phyloP scores from a whole-genome alignment of 2,329 filamentous ascomycete species.

The Neofusicoccum laricinum region DNA sequence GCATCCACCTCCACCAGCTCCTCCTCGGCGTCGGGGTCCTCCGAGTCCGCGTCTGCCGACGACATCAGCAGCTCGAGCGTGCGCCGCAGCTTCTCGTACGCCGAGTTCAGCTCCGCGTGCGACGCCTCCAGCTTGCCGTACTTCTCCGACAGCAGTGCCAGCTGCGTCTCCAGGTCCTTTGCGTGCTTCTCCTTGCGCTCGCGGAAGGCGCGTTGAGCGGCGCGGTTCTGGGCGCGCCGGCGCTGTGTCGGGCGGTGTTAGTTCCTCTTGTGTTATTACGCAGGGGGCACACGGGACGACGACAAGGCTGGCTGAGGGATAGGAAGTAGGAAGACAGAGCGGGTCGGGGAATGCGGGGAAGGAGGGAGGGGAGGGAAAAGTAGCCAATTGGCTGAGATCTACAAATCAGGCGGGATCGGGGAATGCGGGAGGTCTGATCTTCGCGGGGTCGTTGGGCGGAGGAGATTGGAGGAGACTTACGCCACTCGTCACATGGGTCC shows the following conservation, averaged over 20 bases:
- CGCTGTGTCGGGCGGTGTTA: conserved; percentile 39
- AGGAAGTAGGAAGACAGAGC: not conserved
- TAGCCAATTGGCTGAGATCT: not conserved
- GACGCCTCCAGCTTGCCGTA: conserved; percentile 56
- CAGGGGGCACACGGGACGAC: too few relatives aligned
- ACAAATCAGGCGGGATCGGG: too few relatives aligned
- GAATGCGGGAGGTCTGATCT: too few relatives aligned
- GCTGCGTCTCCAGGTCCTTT: conserved; percentile 59
- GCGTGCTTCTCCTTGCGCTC: conserved; percentile 65
- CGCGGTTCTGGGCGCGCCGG: conserved; percentile 59
- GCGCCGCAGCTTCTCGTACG: conserved; percentile 38
- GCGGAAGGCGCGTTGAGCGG: conserved; percentile 60
- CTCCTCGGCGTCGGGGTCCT: conserved; percentile 29
- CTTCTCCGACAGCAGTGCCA: conserved; percentile 53
- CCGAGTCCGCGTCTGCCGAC: conserved; percentile 18
- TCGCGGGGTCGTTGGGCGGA: too few relatives aligned
- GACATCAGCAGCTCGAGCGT: conserved; percentile 7
- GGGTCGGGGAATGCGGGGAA: not conserved
- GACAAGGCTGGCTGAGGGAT: not conserved
- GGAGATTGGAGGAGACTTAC: conserved; percentile 25
- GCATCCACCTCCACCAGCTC: not conserved
- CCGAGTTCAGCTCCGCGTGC: conserved; percentile 43
- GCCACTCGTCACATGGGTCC: conserved; percentile 38
- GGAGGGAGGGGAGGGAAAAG: not conserved
- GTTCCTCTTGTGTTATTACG: not conserved